Evolutionary conservation across 805 yeast species (phyloP).

Genomic region (Wickerhamomyces rabaulensis): DNA sequence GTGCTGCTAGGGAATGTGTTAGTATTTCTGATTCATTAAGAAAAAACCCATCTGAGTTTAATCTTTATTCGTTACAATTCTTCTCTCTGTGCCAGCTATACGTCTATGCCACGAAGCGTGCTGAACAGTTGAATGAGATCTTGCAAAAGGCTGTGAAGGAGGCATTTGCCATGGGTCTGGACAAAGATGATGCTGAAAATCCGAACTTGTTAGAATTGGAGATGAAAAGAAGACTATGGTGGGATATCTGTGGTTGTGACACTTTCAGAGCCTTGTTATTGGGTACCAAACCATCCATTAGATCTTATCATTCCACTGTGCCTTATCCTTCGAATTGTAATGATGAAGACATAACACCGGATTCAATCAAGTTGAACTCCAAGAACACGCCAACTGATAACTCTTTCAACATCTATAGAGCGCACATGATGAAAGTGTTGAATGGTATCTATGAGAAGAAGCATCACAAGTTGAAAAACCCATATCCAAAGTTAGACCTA

Average conservation of each 20-base stretch:
- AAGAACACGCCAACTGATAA: constrained; percentile 22
- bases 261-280: constrained; percentile 22
- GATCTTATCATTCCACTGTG: constrained; percentile 21
- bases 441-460: constrained; percentile 23
- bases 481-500: constrained; percentile 14
- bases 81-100: constrained; percentile 25
- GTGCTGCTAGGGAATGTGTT: constrained; percentile 22
- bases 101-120: constrained; percentile 25
- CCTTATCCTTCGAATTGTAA: constrained; percentile 29
- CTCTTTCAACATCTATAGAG: constrained; percentile 24
- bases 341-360: constrained; percentile 25
- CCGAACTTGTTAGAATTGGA: constrained; percentile 23
- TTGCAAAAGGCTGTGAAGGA: constrained; percentile 20
- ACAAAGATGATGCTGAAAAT: constrained; percentile 21
- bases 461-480: constrained; percentile 12
- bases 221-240: constrained; percentile 28
- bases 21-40: constrained; percentile 14
- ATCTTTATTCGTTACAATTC: constrained; percentile 19
- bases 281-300: constrained; percentile 20
- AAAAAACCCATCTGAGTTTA: constrained; percentile 11
- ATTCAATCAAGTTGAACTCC: constrained; percentile 17
- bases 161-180: constrained; percentile 21
- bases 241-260: constrained; percentile 27
- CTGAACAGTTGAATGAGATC: constrained; percentile 20
- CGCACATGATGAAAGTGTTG: constrained; percentile 23